phyloP scores from a whole-genome alignment of 148 eudicot species.

The Vaccinium vitisidaea region DNA sequence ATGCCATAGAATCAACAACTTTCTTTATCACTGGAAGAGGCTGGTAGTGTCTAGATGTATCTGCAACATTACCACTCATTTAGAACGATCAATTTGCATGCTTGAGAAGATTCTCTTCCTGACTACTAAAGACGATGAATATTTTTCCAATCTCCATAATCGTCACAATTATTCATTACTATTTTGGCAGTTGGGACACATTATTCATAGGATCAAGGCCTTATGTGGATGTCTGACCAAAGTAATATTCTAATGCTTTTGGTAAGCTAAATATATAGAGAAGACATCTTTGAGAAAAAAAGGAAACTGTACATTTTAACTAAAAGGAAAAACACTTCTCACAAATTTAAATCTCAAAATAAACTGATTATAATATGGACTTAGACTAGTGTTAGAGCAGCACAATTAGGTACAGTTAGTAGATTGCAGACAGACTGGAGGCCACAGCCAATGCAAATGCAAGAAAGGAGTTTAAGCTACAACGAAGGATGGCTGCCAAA shows the following conservation, averaged over 20 bases:
- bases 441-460: background rate
- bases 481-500: background rate
- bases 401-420: background rate
- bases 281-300: background rate
- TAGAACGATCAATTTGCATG: conserved; percentile 8
- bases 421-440: background rate
- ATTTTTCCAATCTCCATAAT: background rate
- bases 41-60: conserved; percentile 86
- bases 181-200: background rate
- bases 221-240: background rate
- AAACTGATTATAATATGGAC: background rate
- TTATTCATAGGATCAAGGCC: background rate
- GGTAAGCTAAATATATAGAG: background rate
- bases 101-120: background rate
- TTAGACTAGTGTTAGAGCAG: background rate
- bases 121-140: background rate
- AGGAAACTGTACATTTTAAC: background rate
- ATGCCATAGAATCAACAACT: conserved; percentile 91
- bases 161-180: background rate
- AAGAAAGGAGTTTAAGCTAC: background rate
- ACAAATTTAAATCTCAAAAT: background rate
- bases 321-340: background rate
- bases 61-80: conserved; percentile 42
- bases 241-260: background rate
- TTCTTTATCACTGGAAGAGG: conserved; percentile 74